phyloP scores from a whole-genome alignment of 371 early-diverging fungal genomes.

The Phascolomyces articulosus region DNA sequence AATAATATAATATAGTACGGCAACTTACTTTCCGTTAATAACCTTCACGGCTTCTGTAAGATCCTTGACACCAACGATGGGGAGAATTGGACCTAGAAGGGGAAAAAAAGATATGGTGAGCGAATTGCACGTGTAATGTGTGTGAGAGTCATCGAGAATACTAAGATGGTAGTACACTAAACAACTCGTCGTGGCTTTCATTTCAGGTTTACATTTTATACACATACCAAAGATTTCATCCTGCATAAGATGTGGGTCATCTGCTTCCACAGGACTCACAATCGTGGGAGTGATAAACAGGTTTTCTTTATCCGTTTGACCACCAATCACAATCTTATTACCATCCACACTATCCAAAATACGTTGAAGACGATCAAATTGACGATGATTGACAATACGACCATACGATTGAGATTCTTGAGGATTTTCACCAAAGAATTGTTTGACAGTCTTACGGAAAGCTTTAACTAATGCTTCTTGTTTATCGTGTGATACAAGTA shows the following conservation, averaged over 20 bases:
- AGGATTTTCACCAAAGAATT: conserved; percentile 57
- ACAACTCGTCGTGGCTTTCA: no score
- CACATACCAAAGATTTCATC: conserved; percentile 73
- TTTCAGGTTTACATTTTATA: no score
- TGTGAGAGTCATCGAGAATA: no score
- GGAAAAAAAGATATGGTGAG: no score
- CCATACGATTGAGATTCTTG: conserved; percentile 57
- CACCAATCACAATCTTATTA: conserved; percentile 54
- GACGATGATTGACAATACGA: conserved; percentile 71
- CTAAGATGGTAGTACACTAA: no score
- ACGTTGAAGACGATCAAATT: conserved; percentile 69
- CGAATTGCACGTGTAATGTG: no score
- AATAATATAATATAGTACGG: no score
- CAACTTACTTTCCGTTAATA: conserved; percentile 32
- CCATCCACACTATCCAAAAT: conserved; percentile 55
- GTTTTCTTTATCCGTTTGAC: conserved; percentile 57
- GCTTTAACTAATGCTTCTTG: conserved; percentile 56
- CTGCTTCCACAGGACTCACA: conserved; percentile 55
- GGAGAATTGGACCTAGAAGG: conserved; percentile 77
- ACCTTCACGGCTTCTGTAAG: conserved; percentile 76
- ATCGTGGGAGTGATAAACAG: conserved; percentile 72
- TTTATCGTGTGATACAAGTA: conserved; percentile 62
- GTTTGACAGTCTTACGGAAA: conserved; percentile 43
- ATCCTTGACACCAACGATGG: conserved; percentile 69
- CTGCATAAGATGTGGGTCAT: conserved; percentile 63